Evolutionary conservation across 306 rosid species (phyloP), one percentile per base, ranked within the genome.

Genomic region (Casuarina equisetifolia): DNA sequence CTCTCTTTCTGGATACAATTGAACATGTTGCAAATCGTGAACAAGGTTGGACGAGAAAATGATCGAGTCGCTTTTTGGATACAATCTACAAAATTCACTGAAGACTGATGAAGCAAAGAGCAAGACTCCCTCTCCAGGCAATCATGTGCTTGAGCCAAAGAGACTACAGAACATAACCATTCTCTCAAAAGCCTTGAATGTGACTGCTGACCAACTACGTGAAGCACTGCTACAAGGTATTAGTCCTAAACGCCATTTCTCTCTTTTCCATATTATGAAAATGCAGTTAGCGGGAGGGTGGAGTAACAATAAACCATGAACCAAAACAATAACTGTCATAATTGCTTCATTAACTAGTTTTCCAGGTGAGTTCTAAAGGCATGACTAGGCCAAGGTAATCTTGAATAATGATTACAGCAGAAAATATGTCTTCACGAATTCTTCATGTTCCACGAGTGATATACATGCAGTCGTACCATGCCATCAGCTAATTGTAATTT

Each of bases 61-160:
- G 98, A 96, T 96, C 8, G 97, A 96, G 82, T 92, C 99, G 53
- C 97, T 96, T 70, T 96, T 96, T 55, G 99, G 99, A 36, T 96
- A 96, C 92, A 91, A 91, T 80, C 84, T 91, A 55, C 96, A 90
- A 74, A 86, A 77, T 78, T 64, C 96, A 38, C 81, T 91, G 76
- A 92, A 90, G 83, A 90, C 83, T 74, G 99, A 93, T 0, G 99
- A 91, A 81, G 57, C 86, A 58, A 96, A 89, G 79, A 90, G 93
- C 81, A 95, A 95, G 81, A 96, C 78, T 69, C 98, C 99, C 35
- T 95, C 97, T 38, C 99, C 98, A 75, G 86, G 94, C 84, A 91
- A 92, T 83, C 94, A 96, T 88, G 87, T 96, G 12, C 95, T 96
- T 12, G 99, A 96, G 80, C 98, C 99, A 49, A 96, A 96, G 81